Base-by-base conservation (phyloP, 2,329 filamentous ascomycete genomes). In the Orbilia blumenaviensis region DNA sequence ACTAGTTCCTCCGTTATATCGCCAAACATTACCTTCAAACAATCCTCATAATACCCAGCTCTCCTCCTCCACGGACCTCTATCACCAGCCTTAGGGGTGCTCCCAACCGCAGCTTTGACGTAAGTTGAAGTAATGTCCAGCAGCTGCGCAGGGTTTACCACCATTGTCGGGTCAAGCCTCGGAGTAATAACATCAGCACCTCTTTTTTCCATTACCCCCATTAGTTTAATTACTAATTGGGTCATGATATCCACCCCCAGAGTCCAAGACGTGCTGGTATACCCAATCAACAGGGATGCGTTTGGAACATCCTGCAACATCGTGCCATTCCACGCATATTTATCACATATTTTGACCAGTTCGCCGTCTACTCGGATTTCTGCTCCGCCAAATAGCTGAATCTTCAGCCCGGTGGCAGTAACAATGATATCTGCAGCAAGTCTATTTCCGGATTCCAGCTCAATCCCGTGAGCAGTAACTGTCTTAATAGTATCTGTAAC, bases 301-400 rank as follows among this genome's bases (percentile, higher is more conserved):
- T 91, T 91, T 0, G 89, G 89, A 1, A 91, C 81, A 52, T 87
- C 87, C 77, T 89, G 84, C 0, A 91, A 80, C 89, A 91, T 90
- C 50, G 85, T 82, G 5, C 85, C 83, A 78, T 87, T 87, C 89
- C 89, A 91, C 10, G 87, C 81, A 80, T 86, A 90, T 61, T 87
- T 87, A 1, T 84, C 81, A 0, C 84, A 80, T 0, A 86, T 71
- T 3, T 86, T 79, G 42, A 88, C 78, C 0, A 81, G 80, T 16
- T 83, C 77, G 4, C 85, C 86, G 77, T 91, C 87, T 5, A 90
- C 82, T 0, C 80, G 80, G 10, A 90, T 78, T 1, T 83, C 80
- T 32, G 87, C 85, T 18, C 84, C 84, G 23, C 88, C 88, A 0
- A 85, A 87, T 38, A 91, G 83, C 8, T 84, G 81, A 46, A 91